Conservation (phyloP, 2,329 filamentous ascomycete genomes). For the Dichotomopilus funicola region DNA sequence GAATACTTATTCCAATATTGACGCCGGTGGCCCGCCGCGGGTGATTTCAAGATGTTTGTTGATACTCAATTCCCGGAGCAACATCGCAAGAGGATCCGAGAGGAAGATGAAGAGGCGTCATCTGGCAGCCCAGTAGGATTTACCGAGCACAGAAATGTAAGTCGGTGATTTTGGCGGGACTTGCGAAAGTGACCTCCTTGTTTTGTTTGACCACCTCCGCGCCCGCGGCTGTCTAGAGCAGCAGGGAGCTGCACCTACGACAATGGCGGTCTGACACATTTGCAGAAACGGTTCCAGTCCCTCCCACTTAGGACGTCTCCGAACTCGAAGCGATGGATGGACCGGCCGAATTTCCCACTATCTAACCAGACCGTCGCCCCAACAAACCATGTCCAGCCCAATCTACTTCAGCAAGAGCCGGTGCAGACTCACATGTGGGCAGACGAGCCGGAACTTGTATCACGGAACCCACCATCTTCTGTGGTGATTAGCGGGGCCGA, state of each 20-base stretch:
- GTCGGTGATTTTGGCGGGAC: conserved; percentile 13
- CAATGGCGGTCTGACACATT: conserved; percentile 29
- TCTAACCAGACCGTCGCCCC: conserved; percentile 11
- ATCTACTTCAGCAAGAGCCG: conserved; percentile 24
- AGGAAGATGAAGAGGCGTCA: conserved; percentile 40
- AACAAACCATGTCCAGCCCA: conserved; percentile 7
- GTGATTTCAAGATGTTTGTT: conserved; percentile 32
- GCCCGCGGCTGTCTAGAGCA: no score
- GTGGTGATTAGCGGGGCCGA: conserved; percentile 19
- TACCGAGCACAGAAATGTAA: conserved; percentile 45
- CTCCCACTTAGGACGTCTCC: conserved; percentile 22
- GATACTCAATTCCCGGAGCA: conserved; percentile 32
- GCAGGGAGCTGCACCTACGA: neutral
- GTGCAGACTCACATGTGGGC: conserved; percentile 18
- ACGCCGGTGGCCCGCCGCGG: neutral
- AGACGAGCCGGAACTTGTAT: conserved; percentile 25
- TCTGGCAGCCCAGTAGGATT: conserved; percentile 36
- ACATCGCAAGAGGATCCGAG: conserved; percentile 40
- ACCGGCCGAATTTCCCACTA: conserved; percentile 17
- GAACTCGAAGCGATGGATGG: conserved; percentile 20
- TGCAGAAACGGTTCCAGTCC: conserved; percentile 31
- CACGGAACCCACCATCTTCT: neutral
- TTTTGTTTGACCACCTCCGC: no score
- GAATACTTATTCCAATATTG: no score
- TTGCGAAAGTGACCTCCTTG: no score